Conservation (phyloP, 805 yeast species). For the Schwanniomyces polymorphus region DNA sequence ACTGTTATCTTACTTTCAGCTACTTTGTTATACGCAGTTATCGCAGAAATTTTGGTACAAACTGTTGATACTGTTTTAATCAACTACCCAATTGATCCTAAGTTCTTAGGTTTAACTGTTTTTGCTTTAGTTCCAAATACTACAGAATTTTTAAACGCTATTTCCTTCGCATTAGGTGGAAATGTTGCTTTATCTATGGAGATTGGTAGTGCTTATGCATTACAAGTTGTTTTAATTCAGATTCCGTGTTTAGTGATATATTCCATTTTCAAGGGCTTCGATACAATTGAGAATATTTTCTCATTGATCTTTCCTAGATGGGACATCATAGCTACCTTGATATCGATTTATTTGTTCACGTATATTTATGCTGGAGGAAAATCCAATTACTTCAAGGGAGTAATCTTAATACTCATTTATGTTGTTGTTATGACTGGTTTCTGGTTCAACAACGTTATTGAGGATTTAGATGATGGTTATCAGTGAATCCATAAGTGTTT, state of each 20-base stretch:
- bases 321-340: constrained; percentile 85
- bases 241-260: constrained; percentile 86
- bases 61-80: constrained; percentile 86
- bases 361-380: constrained; percentile 96
- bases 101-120: constrained; percentile 87
- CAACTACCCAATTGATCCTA: constrained; percentile 81
- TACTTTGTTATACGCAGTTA: constrained; percentile 83
- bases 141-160: constrained; percentile 95
- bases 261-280: constrained; percentile 51
- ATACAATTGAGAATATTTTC: constrained; percentile 52
- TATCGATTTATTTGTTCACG: constrained; percentile 85
- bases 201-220: constrained; percentile 95
- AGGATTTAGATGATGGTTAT: constrained; percentile 28
- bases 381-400: constrained; percentile 93
- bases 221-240: constrained; percentile 92
- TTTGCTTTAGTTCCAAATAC: constrained; percentile 97
- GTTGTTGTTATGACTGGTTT: constrained; percentile 77
- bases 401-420: constrained; percentile 78
- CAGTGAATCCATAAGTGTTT: neutral
- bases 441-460: constrained; percentile 54
- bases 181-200: constrained; percentile 97
- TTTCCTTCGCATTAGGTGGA: constrained; percentile 93
- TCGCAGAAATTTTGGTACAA: constrained; percentile 92
- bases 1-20: constrained; percentile 80
- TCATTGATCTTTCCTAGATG: constrained; percentile 90